These are phyloP conservation scores for Saccharomyces hybrid DNA, from an alignment of 1,139 yeast genomes.

Conservation along the genomic window DNA sequence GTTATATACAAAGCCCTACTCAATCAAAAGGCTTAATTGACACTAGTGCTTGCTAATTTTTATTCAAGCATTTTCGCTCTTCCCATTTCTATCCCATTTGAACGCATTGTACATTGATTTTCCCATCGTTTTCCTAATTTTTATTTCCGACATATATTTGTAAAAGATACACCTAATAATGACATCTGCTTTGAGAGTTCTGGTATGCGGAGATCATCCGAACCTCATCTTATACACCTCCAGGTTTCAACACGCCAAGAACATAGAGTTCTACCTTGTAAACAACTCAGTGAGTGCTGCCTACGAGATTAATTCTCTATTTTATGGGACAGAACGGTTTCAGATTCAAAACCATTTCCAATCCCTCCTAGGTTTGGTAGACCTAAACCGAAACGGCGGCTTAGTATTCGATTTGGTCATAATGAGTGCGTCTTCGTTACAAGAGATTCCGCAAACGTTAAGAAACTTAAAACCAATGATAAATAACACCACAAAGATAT, in stretches of 20 bases:
- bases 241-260: conserved; percentile 24
- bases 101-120: background rate
- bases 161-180: background rate
- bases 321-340: conserved; percentile 22
- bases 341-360: conserved; percentile 21
- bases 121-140: background rate
- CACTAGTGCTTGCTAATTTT: background rate
- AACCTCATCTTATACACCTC: conserved; percentile 27
- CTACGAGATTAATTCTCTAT: conserved; percentile 17
- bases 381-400: conserved; percentile 7
- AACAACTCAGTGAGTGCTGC: conserved; percentile 19
- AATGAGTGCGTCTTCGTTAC: conserved; percentile 39
- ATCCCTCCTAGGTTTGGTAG: conserved; percentile 15
- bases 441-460: conserved; percentile 38
- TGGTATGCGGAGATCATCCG: conserved; percentile 28
- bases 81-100: background rate
- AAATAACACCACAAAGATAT: conserved; percentile 40
- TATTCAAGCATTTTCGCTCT: background rate
- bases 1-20: background rate
- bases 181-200: conserved; percentile 15
- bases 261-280: conserved; percentile 25
- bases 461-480: conserved; percentile 32
- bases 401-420: conserved; percentile 43
- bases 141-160: background rate
- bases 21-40: background rate